These are phyloP conservation scores for Chaetomium olivaceum DNA, from an alignment of 2,329 filamentous ascomycete genomes.

Conservation along the genomic window DNA sequence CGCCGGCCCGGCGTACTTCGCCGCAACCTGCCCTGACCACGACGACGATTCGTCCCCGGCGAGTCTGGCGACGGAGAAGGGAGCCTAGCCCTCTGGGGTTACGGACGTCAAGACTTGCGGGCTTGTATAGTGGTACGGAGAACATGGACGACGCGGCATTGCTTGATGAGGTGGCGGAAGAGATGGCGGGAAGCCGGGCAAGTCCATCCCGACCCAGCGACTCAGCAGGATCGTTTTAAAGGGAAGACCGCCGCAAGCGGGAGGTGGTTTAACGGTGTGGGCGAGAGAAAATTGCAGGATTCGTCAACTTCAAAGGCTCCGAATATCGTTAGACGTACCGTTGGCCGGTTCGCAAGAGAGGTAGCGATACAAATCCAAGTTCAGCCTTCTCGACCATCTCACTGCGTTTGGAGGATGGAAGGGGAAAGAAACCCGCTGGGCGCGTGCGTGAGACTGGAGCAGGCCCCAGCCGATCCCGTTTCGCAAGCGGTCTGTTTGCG, in stretches of 20 bases:
- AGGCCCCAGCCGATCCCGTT: neutral
- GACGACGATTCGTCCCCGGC: constrained; percentile 27
- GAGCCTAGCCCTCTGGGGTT: constrained; percentile 42
- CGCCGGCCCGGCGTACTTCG: constrained; percentile 38
- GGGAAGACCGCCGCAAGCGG: neutral
- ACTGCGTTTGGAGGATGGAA: neutral
- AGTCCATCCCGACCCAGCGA: neutral
- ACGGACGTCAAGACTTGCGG: constrained; percentile 46
- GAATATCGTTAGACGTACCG: neutral
- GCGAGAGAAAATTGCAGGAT: neutral
- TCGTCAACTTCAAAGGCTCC: neutral
- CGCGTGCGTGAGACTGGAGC: neutral
- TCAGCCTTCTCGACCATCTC: neutral
- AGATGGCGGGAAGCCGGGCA: neutral
- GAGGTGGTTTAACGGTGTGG: neutral
- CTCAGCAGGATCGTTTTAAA: neutral
- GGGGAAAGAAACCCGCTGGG: neutral
- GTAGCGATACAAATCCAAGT: neutral
- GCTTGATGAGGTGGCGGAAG: constrained; percentile 36
- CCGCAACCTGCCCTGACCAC: constrained; percentile 29
- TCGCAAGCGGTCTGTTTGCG: neutral
- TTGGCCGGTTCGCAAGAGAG: neutral
- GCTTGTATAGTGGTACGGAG: constrained; percentile 51
- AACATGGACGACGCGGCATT: constrained; percentile 48
- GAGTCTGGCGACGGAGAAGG: constrained; percentile 32